phyloP scores from a whole-genome alignment of 371 early-diverging fungal species.

The Gilbertella persicaria region DNA sequence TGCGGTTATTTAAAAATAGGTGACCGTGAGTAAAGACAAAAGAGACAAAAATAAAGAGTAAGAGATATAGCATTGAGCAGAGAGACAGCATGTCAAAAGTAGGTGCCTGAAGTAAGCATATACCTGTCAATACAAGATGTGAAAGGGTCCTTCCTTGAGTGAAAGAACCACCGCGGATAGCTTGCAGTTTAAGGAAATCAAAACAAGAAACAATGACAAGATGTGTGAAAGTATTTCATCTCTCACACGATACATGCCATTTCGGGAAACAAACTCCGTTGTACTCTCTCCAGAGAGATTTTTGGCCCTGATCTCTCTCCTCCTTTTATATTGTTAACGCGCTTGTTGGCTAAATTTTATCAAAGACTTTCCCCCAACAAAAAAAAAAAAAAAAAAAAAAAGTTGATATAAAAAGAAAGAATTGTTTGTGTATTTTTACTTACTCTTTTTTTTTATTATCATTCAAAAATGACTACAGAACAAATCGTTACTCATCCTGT shows the following conservation, averaged over 20 bases:
- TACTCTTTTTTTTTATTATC: not conserved
- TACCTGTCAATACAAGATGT: not conserved
- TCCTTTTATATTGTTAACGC: not conserved
- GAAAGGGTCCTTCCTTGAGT: conserved; percentile 12
- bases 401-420: conserved; percentile 12
- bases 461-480: conserved; percentile 19
- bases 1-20: not conserved
- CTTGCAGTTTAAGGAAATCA: conserved; percentile 20
- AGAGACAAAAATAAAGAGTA: not conserved
- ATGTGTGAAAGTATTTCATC: too few species aligned
- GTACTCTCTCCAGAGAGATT: conserved; percentile 9
- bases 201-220: too few species aligned
- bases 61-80: not conserved
- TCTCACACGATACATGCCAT: too few species aligned
- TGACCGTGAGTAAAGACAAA: conserved; percentile 5
- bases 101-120: not conserved
- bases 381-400: conserved; percentile 12
- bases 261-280: too few species aligned
- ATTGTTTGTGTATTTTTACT: conserved; percentile 2
- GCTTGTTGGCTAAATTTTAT: conserved; percentile 4
- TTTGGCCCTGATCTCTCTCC: conserved; percentile 3
- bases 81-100: not conserved
- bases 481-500: conserved; percentile 31
- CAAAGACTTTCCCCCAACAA: conserved; percentile 3
- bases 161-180: conserved; percentile 11